Evolutionary conservation across 192 early-diverging fungal genomes (phyloP).

Genomic region (Phlyctochytrium bullatum): DNA sequence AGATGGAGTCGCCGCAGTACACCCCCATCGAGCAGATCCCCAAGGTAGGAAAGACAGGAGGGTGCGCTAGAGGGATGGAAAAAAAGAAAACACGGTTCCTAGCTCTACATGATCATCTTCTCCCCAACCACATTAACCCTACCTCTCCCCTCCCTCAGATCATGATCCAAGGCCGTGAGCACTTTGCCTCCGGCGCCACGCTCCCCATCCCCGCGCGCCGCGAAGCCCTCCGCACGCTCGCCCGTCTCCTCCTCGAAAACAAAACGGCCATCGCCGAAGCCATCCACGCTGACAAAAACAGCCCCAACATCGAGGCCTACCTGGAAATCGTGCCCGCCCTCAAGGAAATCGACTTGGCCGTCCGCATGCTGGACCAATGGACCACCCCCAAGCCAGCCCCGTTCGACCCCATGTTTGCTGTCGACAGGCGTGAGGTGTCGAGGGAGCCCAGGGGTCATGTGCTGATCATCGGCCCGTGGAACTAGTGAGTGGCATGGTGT

Average conservation of each 20-base stretch:
- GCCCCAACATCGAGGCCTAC: background rate
- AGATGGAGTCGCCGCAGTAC: no score
- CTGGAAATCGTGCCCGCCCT: background rate
- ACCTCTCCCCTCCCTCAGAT: no score
- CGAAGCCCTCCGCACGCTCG: background rate
- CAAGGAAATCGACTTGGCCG: background rate
- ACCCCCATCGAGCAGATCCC: background rate
- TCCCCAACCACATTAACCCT: no score
- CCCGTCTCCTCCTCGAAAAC: background rate
- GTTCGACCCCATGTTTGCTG: constrained; percentile 5
- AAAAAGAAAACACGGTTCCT: no score
- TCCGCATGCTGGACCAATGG: constrained; percentile 36
- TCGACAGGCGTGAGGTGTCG: constrained; percentile 17
- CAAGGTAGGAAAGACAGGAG: background rate
- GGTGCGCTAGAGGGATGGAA: no score
- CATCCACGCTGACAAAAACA: background rate
- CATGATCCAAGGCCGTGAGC: background rate
- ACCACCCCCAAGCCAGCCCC: constrained; percentile 16
- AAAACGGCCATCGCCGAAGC: background rate
- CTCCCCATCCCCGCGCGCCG: background rate
- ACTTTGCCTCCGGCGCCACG: background rate
- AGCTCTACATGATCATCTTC: no score
- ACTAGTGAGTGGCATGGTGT: constrained; percentile 31
- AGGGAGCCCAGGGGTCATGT: constrained; percentile 71
- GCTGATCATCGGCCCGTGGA: constrained; percentile 66